phyloP scores from a whole-genome alignment of 768 basidiomycete species.

The Amylocystis lapponica region DNA sequence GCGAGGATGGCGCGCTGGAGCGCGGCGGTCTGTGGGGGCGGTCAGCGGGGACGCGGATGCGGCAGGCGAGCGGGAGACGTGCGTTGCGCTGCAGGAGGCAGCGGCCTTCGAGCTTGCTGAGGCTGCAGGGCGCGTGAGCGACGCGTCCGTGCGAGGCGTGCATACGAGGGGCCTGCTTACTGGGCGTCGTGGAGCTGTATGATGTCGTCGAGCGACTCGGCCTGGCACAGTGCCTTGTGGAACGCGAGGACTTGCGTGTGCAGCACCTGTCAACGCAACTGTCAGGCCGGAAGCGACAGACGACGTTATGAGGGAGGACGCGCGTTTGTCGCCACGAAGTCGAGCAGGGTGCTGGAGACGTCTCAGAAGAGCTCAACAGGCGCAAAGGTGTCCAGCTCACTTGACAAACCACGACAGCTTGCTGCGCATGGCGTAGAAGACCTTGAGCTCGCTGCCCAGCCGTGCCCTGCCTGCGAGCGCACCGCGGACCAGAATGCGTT shows the following conservation, averaged over 20 bases:
- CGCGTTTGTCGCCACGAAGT: conserved; percentile 72
- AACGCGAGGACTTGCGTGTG: conserved; percentile 58
- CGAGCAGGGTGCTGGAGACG: conserved; percentile 47
- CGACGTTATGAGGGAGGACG: conserved; percentile 11
- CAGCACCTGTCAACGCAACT: conserved; percentile 46
- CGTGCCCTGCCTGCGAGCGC: conserved; percentile 29
- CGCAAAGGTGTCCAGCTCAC: conserved; percentile 42
- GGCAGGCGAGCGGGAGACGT: conserved; percentile 11
- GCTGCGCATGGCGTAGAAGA: conserved; percentile 70
- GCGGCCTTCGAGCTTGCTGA: conserved; percentile 52
- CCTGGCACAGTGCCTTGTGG: conserved; percentile 45
- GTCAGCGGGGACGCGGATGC: neutral
- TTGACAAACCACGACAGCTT: conserved; percentile 82
- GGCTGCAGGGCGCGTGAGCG: conserved; percentile 29
- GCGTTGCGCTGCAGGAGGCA: conserved; percentile 65
- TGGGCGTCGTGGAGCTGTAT: conserved; percentile 63
- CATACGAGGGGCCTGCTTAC: conserved; percentile 35
- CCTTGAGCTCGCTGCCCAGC: conserved; percentile 48
- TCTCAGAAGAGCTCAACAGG: neutral
- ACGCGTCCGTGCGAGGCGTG: neutral
- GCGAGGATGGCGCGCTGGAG: conserved; percentile 62
- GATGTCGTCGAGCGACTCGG: conserved; percentile 71
- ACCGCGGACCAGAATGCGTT: conserved; percentile 63
- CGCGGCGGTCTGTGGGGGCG: conserved; percentile 45
- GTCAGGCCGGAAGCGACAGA: neutral